Base-by-base conservation (phyloP, 1,139 yeast genomes). In the Suhomyces guaymorum region DNA sequence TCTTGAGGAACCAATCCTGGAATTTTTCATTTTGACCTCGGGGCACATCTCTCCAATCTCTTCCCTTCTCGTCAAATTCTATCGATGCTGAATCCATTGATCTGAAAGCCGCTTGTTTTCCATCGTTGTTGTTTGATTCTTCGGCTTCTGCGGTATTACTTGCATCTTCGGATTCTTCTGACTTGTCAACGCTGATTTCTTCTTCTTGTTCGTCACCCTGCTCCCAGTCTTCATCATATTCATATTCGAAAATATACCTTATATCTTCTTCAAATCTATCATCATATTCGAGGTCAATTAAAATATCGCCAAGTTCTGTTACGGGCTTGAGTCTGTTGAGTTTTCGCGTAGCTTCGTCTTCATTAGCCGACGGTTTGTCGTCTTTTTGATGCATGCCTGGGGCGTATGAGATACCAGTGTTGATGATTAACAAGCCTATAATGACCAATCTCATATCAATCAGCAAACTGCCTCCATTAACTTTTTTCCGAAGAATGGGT, bases 251-350 rank as follows among this genome's bases (percentile, higher is more conserved):
- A 60, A 84, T 79, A 50, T 83, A 84, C 38, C 74, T 65, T 14
- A 83, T 74, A 55, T 84, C 92, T 45, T 82, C 89, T 51, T 84
- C 94, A 44, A 76, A 80, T 35, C 78, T 62, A 54, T 84, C 92
- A 38, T 78, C 80, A 25, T 80, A 78, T 39, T 77, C 83, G 38
- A 80, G 56, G 48, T 78, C 80, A 13, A 73, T 63, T 37, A 80
- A 53, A 9, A 80, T 59, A 35, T 76, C 80, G 1, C 79, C 75
- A 9, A 78, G 66, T 39, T 75, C 80, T 10, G 60, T 48, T 9
- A 57, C 44, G 9, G 54, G 53, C n/a, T 47, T 50, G 9, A 50
- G 38, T 30, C 58, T 57, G 32, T 55, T 52, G n/a, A 44, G 32
- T 19, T 55, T 35, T 28, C 66, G 46, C 12, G 40, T 39, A 1